phyloP scores from a whole-genome alignment of 2,329 filamentous ascomycete genomes.

The Gnomoniopsis smithogilvyi region DNA sequence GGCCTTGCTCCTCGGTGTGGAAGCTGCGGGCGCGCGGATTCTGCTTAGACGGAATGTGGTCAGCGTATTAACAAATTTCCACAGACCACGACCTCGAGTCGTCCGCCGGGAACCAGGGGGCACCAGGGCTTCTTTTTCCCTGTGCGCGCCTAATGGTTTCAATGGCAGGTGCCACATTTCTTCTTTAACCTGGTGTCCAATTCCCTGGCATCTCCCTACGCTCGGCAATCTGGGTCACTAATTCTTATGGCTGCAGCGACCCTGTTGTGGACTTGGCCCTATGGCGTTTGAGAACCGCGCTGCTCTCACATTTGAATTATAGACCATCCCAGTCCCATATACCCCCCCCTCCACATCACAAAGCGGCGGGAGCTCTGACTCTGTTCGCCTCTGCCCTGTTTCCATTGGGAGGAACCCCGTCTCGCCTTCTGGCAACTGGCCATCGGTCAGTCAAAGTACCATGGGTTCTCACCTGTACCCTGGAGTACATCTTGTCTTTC shows the following conservation, averaged over 20 bases:
- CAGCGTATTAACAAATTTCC: constrained; percentile 14
- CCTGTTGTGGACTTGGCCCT: constrained; percentile 21
- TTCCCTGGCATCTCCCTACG: constrained; percentile 19
- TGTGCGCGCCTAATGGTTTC: constrained; percentile 14
- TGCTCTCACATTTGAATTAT: constrained; percentile 26
- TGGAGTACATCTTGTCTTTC: constrained; percentile 6
- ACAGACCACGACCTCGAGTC: constrained; percentile 12
- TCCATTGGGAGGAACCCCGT: constrained; percentile 16
- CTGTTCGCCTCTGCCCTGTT: constrained; percentile 18
- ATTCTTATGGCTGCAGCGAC: constrained; percentile 22
- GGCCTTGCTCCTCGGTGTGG: constrained; percentile 15
- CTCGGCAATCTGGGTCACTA: constrained; percentile 29
- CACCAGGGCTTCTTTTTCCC: neutral
- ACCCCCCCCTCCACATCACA: constrained; percentile 25
- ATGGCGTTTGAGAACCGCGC: constrained; percentile 24
- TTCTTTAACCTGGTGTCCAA: constrained; percentile 12
- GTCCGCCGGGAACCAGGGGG: neutral
- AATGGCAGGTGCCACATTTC: constrained; percentile 15
- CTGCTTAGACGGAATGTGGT: constrained; percentile 10
- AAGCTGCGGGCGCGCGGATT: constrained; percentile 6
- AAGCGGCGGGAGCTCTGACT: constrained; percentile 18
- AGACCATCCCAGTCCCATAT: constrained; percentile 26
- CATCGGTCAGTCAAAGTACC: constrained; percentile 12
- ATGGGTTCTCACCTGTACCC: constrained; percentile 6
- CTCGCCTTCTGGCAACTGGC: constrained; percentile 11